These are phyloP conservation scores for Aureobasidium sp. DNA, from an alignment of 2,329 filamentous ascomycete genomes.

Conservation along the genomic window DNA sequence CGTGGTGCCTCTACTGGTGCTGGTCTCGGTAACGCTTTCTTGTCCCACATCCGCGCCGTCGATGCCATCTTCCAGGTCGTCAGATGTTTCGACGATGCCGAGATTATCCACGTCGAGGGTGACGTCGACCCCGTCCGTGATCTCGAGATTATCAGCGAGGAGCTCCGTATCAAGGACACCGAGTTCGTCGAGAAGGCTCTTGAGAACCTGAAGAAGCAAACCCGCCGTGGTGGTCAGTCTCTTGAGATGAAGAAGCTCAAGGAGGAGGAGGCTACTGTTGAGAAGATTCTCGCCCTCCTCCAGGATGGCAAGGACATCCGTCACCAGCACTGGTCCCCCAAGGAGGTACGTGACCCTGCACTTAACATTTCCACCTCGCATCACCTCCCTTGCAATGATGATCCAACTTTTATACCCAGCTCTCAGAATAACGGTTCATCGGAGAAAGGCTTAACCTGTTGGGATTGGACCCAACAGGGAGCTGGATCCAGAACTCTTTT, in stretches of 20 bases:
- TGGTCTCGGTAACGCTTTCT: constrained; percentile 93
- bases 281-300: constrained; percentile 77
- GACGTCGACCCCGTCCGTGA: constrained; percentile 94
- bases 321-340: constrained; percentile 80
- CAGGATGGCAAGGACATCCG: constrained; percentile 89
- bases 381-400: constrained; percentile 63
- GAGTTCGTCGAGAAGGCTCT: constrained; percentile 96
- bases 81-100: constrained; percentile 75
- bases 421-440: constrained; percentile 50
- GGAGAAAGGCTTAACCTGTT: constrained; percentile 15
- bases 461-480: constrained; percentile 53
- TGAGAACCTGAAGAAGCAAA: constrained; percentile 89
- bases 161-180: constrained; percentile 95
- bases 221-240: constrained; percentile 84
- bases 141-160: constrained; percentile 92
- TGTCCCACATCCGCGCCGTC: constrained; percentile 89
- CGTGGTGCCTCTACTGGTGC: constrained; percentile 94
- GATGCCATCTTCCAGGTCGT: constrained; percentile 37
- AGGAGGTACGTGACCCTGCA: constrained; percentile 68
- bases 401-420: constrained; percentile 99
- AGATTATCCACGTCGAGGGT: constrained; percentile 99
- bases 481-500: constrained; percentile 12
- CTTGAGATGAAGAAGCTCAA: constrained; percentile 97
- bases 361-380: constrained; percentile 21
- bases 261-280: constrained; percentile 88